These are phyloP conservation scores for Cercospora sojina DNA, from an alignment of 2,329 filamentous ascomycete genomes.

Conservation along the genomic window DNA sequence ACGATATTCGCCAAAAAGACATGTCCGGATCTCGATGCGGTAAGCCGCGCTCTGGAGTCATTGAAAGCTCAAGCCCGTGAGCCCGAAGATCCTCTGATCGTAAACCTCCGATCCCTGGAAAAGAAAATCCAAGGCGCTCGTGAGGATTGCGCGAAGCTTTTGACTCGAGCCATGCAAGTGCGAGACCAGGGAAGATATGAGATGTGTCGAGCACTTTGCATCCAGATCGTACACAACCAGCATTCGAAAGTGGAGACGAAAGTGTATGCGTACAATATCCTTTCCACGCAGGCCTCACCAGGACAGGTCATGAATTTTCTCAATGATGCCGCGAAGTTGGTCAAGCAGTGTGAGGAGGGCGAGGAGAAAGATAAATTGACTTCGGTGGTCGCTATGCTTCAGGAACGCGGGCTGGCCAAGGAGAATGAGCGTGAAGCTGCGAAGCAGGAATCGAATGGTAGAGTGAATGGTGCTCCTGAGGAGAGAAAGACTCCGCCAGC, in stretches of 20 bases:
- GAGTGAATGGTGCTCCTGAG: not conserved
- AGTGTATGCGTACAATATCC: constrained; percentile 31
- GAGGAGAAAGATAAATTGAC: constrained; percentile 23
- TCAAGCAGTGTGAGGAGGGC: constrained; percentile 15
- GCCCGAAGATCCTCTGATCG: constrained; percentile 15
- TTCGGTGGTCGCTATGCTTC: constrained; percentile 24
- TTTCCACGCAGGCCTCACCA: constrained; percentile 23
- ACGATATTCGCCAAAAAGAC: constrained; percentile 21
- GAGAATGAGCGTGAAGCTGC: constrained; percentile 7
- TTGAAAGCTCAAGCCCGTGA: constrained; percentile 10
- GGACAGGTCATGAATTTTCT: constrained; percentile 25
- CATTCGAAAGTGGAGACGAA: constrained; percentile 24
- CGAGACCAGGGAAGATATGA: constrained; percentile 23
- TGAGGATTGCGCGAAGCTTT: constrained; percentile 20
- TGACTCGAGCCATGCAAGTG: constrained; percentile 28
- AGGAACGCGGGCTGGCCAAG: constrained; percentile 16
- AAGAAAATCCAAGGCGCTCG: constrained; percentile 19
- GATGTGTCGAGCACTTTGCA: constrained; percentile 27
- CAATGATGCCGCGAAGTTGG: constrained; percentile 22
- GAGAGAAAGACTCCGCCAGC: not conserved
- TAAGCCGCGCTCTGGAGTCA: constrained; percentile 24
- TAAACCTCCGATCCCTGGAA: constrained; percentile 15
- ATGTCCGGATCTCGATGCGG: constrained; percentile 23
- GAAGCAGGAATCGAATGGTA: not conserved
- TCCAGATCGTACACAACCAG: constrained; percentile 25